Conservation (phyloP, 495 filamentous ascomycete genomes). For the Astrothelium subdiscretum region DNA sequence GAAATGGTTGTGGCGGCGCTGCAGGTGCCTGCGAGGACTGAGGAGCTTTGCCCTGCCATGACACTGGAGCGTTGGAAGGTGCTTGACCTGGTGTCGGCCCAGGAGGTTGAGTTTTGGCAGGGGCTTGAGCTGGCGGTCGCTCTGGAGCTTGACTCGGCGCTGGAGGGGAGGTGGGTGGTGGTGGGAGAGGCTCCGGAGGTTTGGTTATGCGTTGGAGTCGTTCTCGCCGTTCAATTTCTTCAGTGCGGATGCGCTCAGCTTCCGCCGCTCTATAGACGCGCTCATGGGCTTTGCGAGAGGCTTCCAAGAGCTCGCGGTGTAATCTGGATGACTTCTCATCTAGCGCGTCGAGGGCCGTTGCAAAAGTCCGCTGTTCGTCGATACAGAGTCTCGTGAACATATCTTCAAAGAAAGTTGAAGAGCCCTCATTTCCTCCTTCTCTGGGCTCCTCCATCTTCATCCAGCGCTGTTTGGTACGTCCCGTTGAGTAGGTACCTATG, state of each 20-base stretch:
- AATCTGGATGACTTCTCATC: not conserved
- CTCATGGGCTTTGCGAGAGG: not conserved
- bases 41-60: not conserved
- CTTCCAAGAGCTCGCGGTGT: not conserved
- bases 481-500: no score
- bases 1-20: not conserved
- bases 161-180: not conserved
- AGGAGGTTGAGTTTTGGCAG: not conserved
- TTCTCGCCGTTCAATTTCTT: not conserved
- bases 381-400: not conserved
- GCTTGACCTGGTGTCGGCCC: not conserved
- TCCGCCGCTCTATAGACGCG: not conserved
- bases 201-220: not conserved
- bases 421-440: not conserved
- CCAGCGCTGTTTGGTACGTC: not conserved
- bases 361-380: not conserved
- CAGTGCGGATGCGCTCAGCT: not conserved
- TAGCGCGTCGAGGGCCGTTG: not conserved
- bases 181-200: not conserved
- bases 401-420: not conserved
- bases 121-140: not conserved
- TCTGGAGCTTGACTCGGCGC: not conserved
- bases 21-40: not conserved
- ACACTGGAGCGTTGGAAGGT: not conserved
- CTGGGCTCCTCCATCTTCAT: not conserved